Percentiles rank a stretch among this genome's conserved stretches.
These are phyloP conservation scores for Combretum micranthum DNA, from an alignment of 345 rosid genomes.

Conservation along the genomic window DNA sequence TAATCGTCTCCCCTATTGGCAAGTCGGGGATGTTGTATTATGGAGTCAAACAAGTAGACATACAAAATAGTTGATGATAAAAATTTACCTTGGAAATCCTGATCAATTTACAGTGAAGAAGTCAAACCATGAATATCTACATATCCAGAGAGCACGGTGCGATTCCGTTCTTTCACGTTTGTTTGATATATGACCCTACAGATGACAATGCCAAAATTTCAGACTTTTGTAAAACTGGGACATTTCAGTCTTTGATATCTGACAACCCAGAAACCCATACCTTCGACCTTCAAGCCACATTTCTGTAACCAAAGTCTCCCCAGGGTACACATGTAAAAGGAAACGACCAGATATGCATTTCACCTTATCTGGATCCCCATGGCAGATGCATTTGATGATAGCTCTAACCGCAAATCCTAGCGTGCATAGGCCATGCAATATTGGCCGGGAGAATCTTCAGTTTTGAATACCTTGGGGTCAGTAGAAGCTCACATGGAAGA, in stretches of 20 bases:
- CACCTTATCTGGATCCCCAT: conserved; percentile 53
- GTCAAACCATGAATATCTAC: conserved; percentile 43
- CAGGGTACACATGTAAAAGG: conserved; percentile 78
- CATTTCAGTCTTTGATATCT: background rate
- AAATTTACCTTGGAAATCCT: no score
- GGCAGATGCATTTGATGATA: conserved; percentile 65
- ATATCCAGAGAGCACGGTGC: conserved; percentile 57
- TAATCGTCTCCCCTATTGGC: no score
- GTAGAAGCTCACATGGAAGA: background rate
- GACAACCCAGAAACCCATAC: conserved; percentile 18
- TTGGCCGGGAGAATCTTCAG: conserved; percentile 67
- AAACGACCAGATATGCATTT: conserved; percentile 63
- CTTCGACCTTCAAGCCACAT: conserved; percentile 84
- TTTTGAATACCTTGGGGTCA: background rate
- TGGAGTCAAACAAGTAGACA: no score
- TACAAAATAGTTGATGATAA: no score
- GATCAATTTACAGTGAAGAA: conserved; percentile 32
- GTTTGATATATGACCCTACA: conserved; percentile 67
- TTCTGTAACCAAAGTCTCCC: conserved; percentile 70
- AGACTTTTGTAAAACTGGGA: background rate
- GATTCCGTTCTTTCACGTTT: conserved; percentile 59
- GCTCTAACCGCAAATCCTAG: conserved; percentile 83
- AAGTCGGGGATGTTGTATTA: no score
- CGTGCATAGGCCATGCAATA: conserved; percentile 83
- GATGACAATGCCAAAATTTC: conserved; percentile 10